Evolutionary conservation across 352 stramenopile species (phyloP).

Genomic region (Phytophthora sansomeana): DNA sequence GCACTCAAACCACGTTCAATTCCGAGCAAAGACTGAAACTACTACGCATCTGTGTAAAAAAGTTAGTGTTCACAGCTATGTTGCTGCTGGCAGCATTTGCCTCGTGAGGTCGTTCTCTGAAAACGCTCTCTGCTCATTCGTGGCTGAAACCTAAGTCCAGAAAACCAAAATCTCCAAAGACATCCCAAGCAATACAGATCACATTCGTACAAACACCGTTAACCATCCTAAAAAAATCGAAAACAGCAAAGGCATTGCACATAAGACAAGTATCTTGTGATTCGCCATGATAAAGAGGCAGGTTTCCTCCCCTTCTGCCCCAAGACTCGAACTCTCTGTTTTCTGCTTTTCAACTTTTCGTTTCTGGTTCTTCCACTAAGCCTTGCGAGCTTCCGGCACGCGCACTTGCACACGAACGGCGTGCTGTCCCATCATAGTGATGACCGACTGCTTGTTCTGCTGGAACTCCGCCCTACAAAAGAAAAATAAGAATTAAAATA

Average conservation of each 20-base stretch:
- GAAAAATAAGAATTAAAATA: slow-evolving; percentile 18
- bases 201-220: too few species aligned
- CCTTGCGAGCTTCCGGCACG: slow-evolving; percentile 76
- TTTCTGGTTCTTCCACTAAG: slow-evolving; percentile 24
- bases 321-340: slow-evolving; percentile 1
- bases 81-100: too few species aligned
- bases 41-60: not conserved
- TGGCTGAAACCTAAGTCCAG: too few species aligned
- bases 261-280: slow-evolving; percentile 29
- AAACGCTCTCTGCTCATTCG: too few species aligned
- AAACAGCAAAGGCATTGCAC: not conserved
- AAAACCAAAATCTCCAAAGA: too few species aligned
- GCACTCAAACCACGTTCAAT: not conserved
- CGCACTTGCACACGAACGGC: slow-evolving; percentile 69
- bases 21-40: slow-evolving; percentile 1
- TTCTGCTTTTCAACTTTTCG: not conserved
- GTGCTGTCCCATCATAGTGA: slow-evolving; percentile 82
- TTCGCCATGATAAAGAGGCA: slow-evolving; percentile 24
- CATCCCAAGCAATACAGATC: too few species aligned
- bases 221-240: too few species aligned
- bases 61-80: too few species aligned
- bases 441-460: slow-evolving; percentile 72
- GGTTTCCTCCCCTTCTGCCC: not conserved
- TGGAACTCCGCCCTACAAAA: slow-evolving; percentile 61
- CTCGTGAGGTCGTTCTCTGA: too few species aligned